Evolutionary conservation across 2,329 filamentous ascomycete species (phyloP).

Genomic region (Achaetomium macrosporum): DNA sequence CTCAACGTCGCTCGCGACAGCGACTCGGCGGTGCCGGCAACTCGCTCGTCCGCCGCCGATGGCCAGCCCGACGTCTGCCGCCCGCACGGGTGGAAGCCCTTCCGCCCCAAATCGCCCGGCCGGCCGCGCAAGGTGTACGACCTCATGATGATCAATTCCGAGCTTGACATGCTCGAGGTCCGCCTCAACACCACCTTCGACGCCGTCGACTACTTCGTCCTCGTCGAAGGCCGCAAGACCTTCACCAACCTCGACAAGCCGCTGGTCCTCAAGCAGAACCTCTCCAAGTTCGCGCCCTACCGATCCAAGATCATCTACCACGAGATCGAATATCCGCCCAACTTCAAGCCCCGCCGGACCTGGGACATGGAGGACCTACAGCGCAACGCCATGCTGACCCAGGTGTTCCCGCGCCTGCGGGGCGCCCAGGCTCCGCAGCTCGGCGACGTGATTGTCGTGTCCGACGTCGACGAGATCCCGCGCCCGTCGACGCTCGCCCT

Average conservation of each 20-base stretch:
- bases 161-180: constrained; percentile 62
- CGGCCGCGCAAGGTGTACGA: constrained; percentile 51
- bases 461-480: constrained; percentile 56
- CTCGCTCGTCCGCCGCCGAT: background rate
- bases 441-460: constrained; percentile 53
- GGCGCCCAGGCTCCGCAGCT: constrained; percentile 36
- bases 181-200: constrained; percentile 52
- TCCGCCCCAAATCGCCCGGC: constrained; percentile 18
- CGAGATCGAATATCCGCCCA: constrained; percentile 41
- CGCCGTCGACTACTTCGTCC: constrained; percentile 59
- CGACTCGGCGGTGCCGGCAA: background rate
- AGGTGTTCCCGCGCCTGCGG: constrained; percentile 46
- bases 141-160: constrained; percentile 56
- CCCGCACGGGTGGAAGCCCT: constrained; percentile 36
- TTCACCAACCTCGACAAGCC: constrained; percentile 54
- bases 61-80: constrained; percentile 28
- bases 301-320: constrained; percentile 57
- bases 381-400: constrained; percentile 52
- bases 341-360: constrained; percentile 33
- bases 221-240: constrained; percentile 53
- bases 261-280: constrained; percentile 47
- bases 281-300: constrained; percentile 46
- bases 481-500: constrained; percentile 44
- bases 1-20: constrained; percentile 1
- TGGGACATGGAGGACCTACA: constrained; percentile 50